Percentiles rank a stretch among this genome's conserved stretches.
Evolutionary conservation across 768 basidiomycete species (phyloP).

Genomic region (Galerina marginata): DNA sequence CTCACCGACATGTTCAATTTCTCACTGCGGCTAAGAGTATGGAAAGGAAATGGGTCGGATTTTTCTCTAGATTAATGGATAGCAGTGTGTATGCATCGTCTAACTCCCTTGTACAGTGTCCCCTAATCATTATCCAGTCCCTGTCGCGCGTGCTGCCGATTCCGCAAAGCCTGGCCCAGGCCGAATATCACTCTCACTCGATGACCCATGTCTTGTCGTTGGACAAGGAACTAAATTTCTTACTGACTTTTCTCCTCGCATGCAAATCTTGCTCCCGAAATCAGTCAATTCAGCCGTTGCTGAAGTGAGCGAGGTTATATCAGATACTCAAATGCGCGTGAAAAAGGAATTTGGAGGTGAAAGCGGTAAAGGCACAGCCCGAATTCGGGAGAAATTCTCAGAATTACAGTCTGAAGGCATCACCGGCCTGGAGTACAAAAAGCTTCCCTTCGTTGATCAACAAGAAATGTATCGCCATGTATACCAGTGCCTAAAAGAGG

Average conservation of each 20-base stretch:
- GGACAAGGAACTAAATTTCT: constrained; percentile 85
- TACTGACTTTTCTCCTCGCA: constrained; percentile 72
- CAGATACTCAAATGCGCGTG: constrained; percentile 82
- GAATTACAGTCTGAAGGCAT: constrained; percentile 62
- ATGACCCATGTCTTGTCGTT: constrained; percentile 81
- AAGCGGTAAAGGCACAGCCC: constrained; percentile 71
- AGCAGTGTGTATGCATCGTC: constrained; percentile 64
- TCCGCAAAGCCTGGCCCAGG: constrained; percentile 79
- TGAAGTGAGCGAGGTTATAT: constrained; percentile 87
- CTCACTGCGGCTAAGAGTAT: constrained; percentile 90
- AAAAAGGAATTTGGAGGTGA: constrained; percentile 90
- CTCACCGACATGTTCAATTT: constrained; percentile 80
- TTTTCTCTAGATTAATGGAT: constrained; percentile 82
- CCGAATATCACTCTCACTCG: constrained; percentile 66
- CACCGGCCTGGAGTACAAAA: constrained; percentile 78
- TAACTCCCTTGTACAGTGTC: constrained; percentile 1
- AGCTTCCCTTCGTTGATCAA: constrained; percentile 89
- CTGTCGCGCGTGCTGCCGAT: constrained; percentile 92
- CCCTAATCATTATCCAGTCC: constrained; percentile 60
- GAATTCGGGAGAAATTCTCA: constrained; percentile 68
- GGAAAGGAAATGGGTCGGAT: constrained; percentile 78
- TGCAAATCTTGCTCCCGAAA: constrained; percentile 89
- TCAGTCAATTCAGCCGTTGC: constrained; percentile 75
- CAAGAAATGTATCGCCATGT: constrained; percentile 94
- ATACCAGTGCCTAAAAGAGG: constrained; percentile 83